These are phyloP conservation scores for Mycena rosella DNA, from an alignment of 768 basidiomycete genomes.

Conservation along the genomic window DNA sequence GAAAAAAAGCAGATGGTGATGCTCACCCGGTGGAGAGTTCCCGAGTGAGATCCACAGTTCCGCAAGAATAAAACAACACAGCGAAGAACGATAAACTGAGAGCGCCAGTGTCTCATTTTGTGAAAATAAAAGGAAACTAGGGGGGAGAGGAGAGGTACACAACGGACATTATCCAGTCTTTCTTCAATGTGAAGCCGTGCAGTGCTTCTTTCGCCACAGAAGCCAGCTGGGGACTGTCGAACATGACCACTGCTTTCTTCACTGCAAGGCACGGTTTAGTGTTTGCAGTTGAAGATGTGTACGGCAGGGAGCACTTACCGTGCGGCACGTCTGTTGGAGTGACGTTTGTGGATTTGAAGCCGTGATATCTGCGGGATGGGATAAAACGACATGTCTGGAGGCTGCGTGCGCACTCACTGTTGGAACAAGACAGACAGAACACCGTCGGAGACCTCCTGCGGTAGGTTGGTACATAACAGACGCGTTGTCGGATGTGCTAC, in stretches of 20 bases:
- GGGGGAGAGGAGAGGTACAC: constrained; percentile 60
- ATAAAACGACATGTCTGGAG: constrained; percentile 13
- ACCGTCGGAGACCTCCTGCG: constrained; percentile 90
- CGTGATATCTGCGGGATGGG: constrained; percentile 74
- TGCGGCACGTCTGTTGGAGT: constrained; percentile 75
- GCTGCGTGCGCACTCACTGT: constrained; percentile 70
- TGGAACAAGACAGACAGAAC: constrained; percentile 91
- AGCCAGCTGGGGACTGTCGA: constrained; percentile 82
- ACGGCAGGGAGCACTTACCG: constrained; percentile 35
- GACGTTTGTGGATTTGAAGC: constrained; percentile 81
- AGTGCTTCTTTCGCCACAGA: constrained; percentile 84
- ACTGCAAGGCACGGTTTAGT: constrained; percentile 52
- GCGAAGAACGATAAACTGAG: background rate
- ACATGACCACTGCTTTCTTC: constrained; percentile 86
- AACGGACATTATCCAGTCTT: constrained; percentile 87
- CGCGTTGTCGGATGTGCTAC: constrained; percentile 70
- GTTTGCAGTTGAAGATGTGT: background rate
- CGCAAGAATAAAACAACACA: constrained; percentile 7
- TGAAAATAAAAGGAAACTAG: background rate
- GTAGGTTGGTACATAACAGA: constrained; percentile 87
- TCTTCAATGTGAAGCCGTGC: constrained; percentile 89
- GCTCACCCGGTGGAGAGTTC: constrained; percentile 29
- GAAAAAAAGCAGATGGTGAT: constrained; percentile 23
- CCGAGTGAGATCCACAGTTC: constrained; percentile 4
- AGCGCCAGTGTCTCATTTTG: background rate